A percentile compares a stretch with the other conserved stretches of the same genome.
phyloP scores from a whole-genome alignment of 345 rosid genomes.

The Arabidopsis suecica region DNA sequence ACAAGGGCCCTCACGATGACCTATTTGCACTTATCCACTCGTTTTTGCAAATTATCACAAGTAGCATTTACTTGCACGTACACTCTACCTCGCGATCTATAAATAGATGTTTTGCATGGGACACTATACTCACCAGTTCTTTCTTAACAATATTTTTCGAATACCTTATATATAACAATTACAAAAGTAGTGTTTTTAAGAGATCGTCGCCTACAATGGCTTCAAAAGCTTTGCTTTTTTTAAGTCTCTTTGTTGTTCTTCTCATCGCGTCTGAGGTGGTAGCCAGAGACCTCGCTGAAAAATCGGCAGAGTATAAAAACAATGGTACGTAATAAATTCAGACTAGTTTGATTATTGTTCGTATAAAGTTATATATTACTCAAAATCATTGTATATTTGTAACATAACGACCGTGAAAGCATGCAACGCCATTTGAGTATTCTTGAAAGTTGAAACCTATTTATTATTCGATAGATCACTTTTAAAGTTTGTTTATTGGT shows the following conservation, averaged over 20 bases:
- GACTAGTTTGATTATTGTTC: not conserved
- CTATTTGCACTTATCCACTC: no score
- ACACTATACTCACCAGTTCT: not conserved
- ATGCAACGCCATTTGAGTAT: conserved; percentile 2
- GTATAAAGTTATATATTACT: not conserved
- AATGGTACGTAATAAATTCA: conserved; percentile 11
- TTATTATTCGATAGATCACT: not conserved
- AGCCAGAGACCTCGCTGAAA: conserved; percentile 33
- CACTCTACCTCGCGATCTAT: not conserved
- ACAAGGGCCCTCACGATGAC: no score
- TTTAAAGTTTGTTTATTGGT: not conserved
- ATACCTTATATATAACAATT: not conserved
- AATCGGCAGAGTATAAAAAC: not conserved
- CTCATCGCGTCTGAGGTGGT: conserved; percentile 37
- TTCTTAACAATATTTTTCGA: not conserved
- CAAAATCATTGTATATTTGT: not conserved
- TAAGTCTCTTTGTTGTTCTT: conserved; percentile 22
- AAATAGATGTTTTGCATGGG: conserved; percentile 17
- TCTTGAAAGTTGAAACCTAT: not conserved
- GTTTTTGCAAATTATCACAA: no score
- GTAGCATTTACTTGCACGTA: no score
- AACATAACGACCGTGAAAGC: not conserved
- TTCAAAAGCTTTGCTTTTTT: conserved; percentile 34
- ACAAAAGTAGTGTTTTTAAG: not conserved
- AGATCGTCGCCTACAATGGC: conserved; percentile 15